A percentile compares a stretch with the other conserved stretches of the same genome.
These are phyloP conservation scores for Schizonepeta tenuifolia DNA, from an alignment of 257 asterid species.

Conservation along the genomic window DNA sequence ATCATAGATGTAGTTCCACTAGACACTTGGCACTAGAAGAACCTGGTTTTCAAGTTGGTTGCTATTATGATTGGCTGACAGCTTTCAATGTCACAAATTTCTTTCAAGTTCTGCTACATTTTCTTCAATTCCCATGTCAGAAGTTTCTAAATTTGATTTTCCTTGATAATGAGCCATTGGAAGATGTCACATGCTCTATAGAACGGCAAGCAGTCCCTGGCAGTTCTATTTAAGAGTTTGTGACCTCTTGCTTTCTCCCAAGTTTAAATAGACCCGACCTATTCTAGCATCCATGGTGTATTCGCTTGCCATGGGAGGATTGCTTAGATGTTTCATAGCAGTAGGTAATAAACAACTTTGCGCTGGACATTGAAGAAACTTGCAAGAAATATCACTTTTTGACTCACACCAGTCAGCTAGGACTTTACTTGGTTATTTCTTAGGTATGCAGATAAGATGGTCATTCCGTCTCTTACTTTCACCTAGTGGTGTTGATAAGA, in stretches of 20 bases:
- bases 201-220: background rate
- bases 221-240: background rate
- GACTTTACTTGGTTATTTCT: slow-evolving; percentile 17
- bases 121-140: background rate
- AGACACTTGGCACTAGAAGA: background rate
- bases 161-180: background rate
- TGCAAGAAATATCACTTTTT: slow-evolving; percentile 2
- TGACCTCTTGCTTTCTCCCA: background rate
- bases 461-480: slow-evolving; percentile 17
- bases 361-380: background rate
- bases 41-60: background rate
- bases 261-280: background rate
- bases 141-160: background rate
- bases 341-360: slow-evolving; percentile 4
- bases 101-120: background rate
- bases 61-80: background rate
- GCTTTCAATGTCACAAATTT: background rate
- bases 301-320: background rate
- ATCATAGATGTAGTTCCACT: background rate
- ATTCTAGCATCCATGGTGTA: slow-evolving; percentile 4
- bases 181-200: background rate
- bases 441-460: slow-evolving; percentile 3
- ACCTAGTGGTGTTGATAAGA: slow-evolving; percentile 1
- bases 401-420: slow-evolving; percentile 12
- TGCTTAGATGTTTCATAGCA: background rate